A percentile compares a stretch with the other conserved stretches of the same genome.
phyloP scores from a whole-genome alignment of 2,329 filamentous ascomycete genomes.

The Tolypocladium tundrense region DNA sequence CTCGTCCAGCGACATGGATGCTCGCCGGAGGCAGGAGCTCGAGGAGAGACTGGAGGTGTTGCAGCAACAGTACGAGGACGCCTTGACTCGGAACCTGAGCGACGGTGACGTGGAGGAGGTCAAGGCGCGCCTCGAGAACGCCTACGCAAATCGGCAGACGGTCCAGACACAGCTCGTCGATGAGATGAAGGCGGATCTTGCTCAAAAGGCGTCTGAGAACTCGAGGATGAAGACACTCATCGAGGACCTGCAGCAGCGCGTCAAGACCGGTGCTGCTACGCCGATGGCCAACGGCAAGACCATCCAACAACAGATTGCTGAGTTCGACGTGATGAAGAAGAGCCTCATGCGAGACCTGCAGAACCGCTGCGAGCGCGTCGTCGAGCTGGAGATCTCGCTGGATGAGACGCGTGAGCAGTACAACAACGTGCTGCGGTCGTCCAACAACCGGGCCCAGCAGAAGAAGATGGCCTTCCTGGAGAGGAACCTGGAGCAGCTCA shows the following conservation, averaged over 20 bases:
- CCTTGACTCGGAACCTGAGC: constrained; percentile 68
- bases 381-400: constrained; percentile 94
- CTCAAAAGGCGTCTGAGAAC: constrained; percentile 72
- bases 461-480: constrained; percentile 99
- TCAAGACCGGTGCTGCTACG: constrained; percentile 49
- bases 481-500: constrained; percentile 94
- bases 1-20: constrained; percentile 52
- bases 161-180: constrained; percentile 63
- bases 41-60: constrained; percentile 65
- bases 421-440: constrained; percentile 93
- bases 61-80: constrained; percentile 74
- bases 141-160: constrained; percentile 65
- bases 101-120: constrained; percentile 76
- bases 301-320: constrained; percentile 92
- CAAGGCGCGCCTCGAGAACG: constrained; percentile 67
- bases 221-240: constrained; percentile 69
- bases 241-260: constrained; percentile 65
- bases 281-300: constrained; percentile 77
- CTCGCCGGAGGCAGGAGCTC: constrained; percentile 63
- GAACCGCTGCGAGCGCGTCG: constrained; percentile 94
- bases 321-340: constrained; percentile 99
- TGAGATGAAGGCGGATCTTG: constrained; percentile 66
- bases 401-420: constrained; percentile 98
- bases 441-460: constrained; percentile 96
- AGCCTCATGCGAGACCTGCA: constrained; percentile 97